A percentile compares a stretch with the other conserved stretches of the same genome.
These are phyloP conservation scores for Sonneratia caseolaris DNA, from an alignment of 345 rosid genomes.

Conservation along the genomic window DNA sequence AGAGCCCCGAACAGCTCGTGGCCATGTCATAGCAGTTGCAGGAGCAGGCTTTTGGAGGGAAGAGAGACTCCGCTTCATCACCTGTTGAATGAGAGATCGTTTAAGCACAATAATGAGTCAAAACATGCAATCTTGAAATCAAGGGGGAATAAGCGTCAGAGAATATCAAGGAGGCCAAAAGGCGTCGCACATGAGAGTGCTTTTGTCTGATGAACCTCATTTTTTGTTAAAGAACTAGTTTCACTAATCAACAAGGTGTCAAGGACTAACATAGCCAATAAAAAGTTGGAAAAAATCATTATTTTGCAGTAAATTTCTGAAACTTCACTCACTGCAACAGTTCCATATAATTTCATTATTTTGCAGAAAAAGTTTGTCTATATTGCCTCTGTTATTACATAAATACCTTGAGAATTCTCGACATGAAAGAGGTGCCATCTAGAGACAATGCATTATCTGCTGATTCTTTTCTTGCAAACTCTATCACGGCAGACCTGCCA, in stretches of 20 bases:
- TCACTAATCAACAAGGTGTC: no score
- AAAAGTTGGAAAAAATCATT: not conserved
- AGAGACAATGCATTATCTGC: slow-evolving; percentile 80
- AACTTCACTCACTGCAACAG: not conserved
- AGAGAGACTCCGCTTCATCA: slow-evolving; percentile 51
- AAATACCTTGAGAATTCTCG: slow-evolving; percentile 80
- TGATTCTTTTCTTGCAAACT: slow-evolving; percentile 74
- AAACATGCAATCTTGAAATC: not conserved
- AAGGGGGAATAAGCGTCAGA: not conserved
- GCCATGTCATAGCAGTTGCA: slow-evolving; percentile 40
- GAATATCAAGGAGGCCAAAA: no score
- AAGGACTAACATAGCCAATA: not conserved
- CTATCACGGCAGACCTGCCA: slow-evolving; percentile 31
- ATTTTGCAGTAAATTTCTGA: not conserved
- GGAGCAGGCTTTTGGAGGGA: slow-evolving; percentile 47
- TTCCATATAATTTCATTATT: not conserved
- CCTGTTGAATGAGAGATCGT: slow-evolving; percentile 30
- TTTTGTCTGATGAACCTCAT: no score
- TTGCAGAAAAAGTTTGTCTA: not conserved
- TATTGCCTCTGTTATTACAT: not conserved
- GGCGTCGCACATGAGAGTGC: no score
- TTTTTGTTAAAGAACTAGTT: no score
- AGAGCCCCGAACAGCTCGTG: slow-evolving; percentile 39
- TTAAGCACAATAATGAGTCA: not conserved
- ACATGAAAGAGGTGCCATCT: slow-evolving; percentile 85